phyloP scores from a whole-genome alignment of 2,329 filamentous ascomycete genomes.

The Clarireedia monteithiana region DNA sequence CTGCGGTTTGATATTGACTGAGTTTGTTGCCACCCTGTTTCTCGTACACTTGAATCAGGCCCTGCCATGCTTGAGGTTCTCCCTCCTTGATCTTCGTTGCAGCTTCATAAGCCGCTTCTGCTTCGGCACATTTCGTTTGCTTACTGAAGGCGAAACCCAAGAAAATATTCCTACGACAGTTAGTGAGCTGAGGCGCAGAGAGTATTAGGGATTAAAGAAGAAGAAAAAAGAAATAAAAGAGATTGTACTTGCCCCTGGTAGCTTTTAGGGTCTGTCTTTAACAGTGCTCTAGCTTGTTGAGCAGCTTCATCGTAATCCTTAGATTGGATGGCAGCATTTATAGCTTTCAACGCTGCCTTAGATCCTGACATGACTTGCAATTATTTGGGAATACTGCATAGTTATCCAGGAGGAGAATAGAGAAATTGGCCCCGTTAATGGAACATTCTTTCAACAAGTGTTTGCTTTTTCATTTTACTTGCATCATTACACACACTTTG shows the following conservation, averaged over 20 bases:
- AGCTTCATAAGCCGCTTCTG: slow-evolving; percentile 67
- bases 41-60: slow-evolving; percentile 79
- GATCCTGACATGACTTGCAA: slow-evolving; percentile 23
- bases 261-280: slow-evolving; percentile 66
- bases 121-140: slow-evolving; percentile 59
- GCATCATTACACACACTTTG: no score
- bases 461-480: no score
- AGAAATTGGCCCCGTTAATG: no score
- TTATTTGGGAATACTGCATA: background rate
- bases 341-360: slow-evolving; percentile 75
- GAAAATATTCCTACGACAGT: slow-evolving; percentile 61
- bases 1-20: slow-evolving; percentile 65
- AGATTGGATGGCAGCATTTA: slow-evolving; percentile 68
- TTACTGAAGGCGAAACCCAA: slow-evolving; percentile 80
- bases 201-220: background rate
- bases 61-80: slow-evolving; percentile 86
- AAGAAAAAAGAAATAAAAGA: background rate
- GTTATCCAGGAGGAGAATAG: background rate
- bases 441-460: no score
- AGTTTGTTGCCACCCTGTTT: slow-evolving; percentile 63
- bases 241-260: slow-evolving; percentile 63
- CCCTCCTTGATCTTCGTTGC: slow-evolving; percentile 65
- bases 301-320: slow-evolving; percentile 73
- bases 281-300: slow-evolving; percentile 57
- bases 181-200: background rate